Conservation (phyloP, 768 basidiomycete genomes). For the Crepidotus variabilis region DNA sequence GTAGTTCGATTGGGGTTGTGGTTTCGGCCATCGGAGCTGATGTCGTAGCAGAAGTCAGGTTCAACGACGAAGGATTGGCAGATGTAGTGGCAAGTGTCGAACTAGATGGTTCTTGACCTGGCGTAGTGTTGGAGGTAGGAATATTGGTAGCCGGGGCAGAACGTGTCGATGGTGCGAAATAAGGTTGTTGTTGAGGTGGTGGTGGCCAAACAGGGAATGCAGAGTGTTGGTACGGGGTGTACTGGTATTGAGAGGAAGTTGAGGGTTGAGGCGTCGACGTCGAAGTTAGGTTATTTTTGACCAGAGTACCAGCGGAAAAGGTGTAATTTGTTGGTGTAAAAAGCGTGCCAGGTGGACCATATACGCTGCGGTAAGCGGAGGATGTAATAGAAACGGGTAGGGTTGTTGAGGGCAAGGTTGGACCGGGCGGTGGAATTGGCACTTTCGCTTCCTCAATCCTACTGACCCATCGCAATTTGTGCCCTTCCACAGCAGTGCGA, state of each 20-base stretch:
- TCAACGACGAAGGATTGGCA: not conserved
- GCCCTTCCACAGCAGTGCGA: conserved; percentile 59
- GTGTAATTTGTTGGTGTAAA: conserved; percentile 23
- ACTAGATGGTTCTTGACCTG: not conserved
- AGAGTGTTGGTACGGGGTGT: conserved; percentile 14
- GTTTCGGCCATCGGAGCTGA: not conserved
- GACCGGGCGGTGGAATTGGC: conserved; percentile 31
- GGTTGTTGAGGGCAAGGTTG: conserved; percentile 14
- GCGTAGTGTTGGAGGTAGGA: not conserved
- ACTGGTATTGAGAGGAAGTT: conserved; percentile 10
- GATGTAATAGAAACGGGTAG: conserved; percentile 4
- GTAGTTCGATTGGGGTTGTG: conserved; percentile 9
- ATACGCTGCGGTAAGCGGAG: conserved; percentile 17
- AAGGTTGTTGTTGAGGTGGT: conserved; percentile 8
- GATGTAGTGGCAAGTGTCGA: conserved; percentile 4
- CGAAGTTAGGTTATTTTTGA: conserved; percentile 10
- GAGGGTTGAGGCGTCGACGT: conserved; percentile 10
- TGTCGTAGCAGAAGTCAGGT: not conserved
- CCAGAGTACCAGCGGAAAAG: conserved; percentile 15
- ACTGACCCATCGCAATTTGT: conserved; percentile 71
- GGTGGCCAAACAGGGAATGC: conserved; percentile 22
- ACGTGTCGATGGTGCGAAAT: not conserved
- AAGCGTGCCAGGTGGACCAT: conserved; percentile 20
- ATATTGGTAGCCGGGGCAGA: not conserved
- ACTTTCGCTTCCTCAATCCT: conserved; percentile 55